Percentiles rank a stretch among this genome's conserved stretches.
These are phyloP conservation scores for Penicillium sclerotiorum DNA, from an alignment of 2,329 filamentous ascomycete species.

Conservation along the genomic window DNA sequence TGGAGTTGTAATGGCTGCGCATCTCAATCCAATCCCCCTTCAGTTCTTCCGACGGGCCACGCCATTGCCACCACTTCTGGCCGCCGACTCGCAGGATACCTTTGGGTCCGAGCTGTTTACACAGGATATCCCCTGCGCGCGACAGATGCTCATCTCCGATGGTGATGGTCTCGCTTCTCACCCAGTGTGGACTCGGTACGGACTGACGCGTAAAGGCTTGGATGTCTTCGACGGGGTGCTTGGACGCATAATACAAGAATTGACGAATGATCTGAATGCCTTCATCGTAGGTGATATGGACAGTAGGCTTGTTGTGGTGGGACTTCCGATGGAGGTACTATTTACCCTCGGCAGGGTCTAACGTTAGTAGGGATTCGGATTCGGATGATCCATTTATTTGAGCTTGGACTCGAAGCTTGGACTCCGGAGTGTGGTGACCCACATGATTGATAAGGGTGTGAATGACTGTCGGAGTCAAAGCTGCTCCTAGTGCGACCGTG, in stretches of 20 bases:
- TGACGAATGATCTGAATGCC: conserved; percentile 83
- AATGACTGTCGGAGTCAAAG: conserved; percentile 84
- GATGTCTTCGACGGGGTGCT: conserved; percentile 89
- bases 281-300: conserved; percentile 92
- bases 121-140: conserved; percentile 67
- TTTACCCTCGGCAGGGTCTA: conserved; percentile 7
- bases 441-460: conserved; percentile 87
- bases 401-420: neutral
- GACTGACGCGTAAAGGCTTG: conserved; percentile 90
- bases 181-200: conserved; percentile 88
- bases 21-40: conserved; percentile 97
- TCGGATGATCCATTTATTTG: neutral
- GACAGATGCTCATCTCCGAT: conserved; percentile 67
- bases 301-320: conserved; percentile 76
- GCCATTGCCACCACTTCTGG: conserved; percentile 87
- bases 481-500: conserved; percentile 77
- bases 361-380: neutral
- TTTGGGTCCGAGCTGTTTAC: conserved; percentile 73
- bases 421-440: conserved; percentile 38
- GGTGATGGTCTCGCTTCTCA: conserved; percentile 70
- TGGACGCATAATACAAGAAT: conserved; percentile 82
- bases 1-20: conserved; percentile 75
- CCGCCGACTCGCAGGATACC: conserved; percentile 79
- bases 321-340: conserved; percentile 82
- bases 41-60: conserved; percentile 64